Percentiles rank a stretch among this genome's conserved stretches.
Conservation (phyloP, 2,329 filamentous ascomycete genomes). For the Ophiostoma ulmi region DNA sequence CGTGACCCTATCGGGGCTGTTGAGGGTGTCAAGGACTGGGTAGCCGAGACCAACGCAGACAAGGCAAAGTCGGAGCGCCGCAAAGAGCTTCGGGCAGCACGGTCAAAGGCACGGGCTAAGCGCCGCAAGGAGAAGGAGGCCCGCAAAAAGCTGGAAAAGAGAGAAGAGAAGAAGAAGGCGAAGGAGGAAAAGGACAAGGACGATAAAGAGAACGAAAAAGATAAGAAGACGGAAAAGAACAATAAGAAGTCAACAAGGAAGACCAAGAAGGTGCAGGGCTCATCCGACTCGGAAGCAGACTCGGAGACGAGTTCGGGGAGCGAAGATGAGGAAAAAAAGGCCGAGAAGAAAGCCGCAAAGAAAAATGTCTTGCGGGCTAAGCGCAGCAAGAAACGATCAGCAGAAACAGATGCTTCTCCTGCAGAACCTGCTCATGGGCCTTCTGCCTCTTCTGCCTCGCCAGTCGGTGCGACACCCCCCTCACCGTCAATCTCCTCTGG, state of each 20-base stretch:
- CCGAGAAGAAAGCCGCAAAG: neutral
- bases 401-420: neutral
- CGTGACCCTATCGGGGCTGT: slow-evolving; percentile 47
- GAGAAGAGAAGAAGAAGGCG: slow-evolving; percentile 29
- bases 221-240: slow-evolving; percentile 16
- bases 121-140: neutral
- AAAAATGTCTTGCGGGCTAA: neutral
- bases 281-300: neutral
- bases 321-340: neutral
- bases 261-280: neutral
- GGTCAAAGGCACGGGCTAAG: neutral
- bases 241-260: slow-evolving; percentile 15
- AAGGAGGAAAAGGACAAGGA: slow-evolving; percentile 27
- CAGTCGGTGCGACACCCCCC: neutral
- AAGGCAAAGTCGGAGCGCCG: slow-evolving; percentile 40
- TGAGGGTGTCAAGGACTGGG: slow-evolving; percentile 45
- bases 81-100: slow-evolving; percentile 27
- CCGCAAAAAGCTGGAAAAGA: slow-evolving; percentile 24
- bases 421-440: neutral
- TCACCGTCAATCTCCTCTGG: slow-evolving; percentile 15
- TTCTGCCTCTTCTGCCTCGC: neutral
- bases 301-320: neutral
- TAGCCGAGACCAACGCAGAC: slow-evolving; percentile 45
- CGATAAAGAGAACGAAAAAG: slow-evolving; percentile 11
- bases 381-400: neutral